Base-by-base conservation (phyloP, 257 asterid genomes). In the Nicotiana tabacum region DNA sequence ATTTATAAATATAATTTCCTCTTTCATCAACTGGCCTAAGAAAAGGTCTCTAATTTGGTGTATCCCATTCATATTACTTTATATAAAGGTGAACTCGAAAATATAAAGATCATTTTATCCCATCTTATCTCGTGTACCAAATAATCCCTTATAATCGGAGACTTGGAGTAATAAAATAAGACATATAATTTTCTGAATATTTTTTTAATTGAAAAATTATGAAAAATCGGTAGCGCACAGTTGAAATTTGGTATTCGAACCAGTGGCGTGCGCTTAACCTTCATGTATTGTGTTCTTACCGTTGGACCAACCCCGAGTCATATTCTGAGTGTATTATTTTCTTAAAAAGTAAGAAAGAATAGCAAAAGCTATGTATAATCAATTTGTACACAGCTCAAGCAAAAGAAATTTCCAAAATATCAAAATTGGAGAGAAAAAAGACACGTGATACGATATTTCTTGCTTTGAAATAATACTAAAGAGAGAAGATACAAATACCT, bases 401-500 rank as follows among this genome's bases (percentile, higher is more conserved):
- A 72, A 72, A 72, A 11, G 37, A 46, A 43, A 24, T 21, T 5
- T 39, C n/a, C 1, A n/a, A 21, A 72, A 43, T 24, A 21, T 43
- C 17, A 72, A 27, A 15, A 11, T 0, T 10, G 18, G 37, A 64
- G 37, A 62, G n/a, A 64, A 64, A 11, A 62, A 27, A 74, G 43
- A 74, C 33, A 46, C n/a, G 11, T 46, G 61, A 74, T 43, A 16
- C 27, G 80, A 74, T 27, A 74, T 74, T 74, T 48, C 80, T 48
- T 24, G 9, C 32, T 15, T 24, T 21, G 21, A 21, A 21, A 21
- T 21, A 21, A 21, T 21, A 21, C 21, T 21, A 21, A 21, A 21
- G 21, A 21, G 21, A 21, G 21, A 21, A 21, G 21, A 21, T 21
- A 21, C 21, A 21, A 21, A 21, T 21, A 21, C 21, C 21, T 21